A percentile compares a stretch with the other conserved stretches of the same genome.
phyloP scores from a whole-genome alignment of 495 filamentous ascomycete species.

The Aspergillus baeticus region DNA sequence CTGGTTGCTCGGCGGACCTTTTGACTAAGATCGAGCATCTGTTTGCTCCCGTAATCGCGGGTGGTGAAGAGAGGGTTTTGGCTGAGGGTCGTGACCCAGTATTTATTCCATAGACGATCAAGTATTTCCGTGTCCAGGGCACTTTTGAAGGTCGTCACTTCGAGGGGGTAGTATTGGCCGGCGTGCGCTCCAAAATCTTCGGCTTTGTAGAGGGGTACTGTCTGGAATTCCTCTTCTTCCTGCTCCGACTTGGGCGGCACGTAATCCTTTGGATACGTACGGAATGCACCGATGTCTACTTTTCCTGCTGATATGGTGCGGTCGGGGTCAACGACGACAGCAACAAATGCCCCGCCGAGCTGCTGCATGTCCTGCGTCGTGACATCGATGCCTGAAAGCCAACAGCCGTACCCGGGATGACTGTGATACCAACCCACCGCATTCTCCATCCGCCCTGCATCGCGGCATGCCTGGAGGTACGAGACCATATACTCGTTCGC shows the following conservation, averaged over 20 bases:
- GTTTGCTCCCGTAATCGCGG: conserved; percentile 87
- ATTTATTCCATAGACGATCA: conserved; percentile 96
- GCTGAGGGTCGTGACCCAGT: conserved; percentile 98
- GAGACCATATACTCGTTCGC: conserved; percentile 96
- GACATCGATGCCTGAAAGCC: conserved; percentile 96
- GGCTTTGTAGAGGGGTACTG: conserved; percentile 86
- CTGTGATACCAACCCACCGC: conserved; percentile 98
- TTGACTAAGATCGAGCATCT: conserved; percentile 81
- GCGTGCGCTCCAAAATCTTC: conserved; percentile 96
- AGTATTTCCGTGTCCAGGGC: conserved; percentile 82
- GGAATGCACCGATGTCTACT: conserved; percentile 96
- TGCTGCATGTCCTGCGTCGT: conserved; percentile 83
- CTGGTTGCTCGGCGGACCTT: conserved; percentile 68
- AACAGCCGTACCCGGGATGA: conserved; percentile 98
- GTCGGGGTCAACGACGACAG: conserved; percentile 96
- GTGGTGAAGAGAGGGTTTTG: conserved; percentile 90
- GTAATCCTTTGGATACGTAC: conserved; percentile 82
- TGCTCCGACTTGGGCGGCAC: conserved; percentile 49
- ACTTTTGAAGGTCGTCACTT: conserved; percentile 91
- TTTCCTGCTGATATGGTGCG: conserved; percentile 92
- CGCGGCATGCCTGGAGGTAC: conserved; percentile 73
- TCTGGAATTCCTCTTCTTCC: conserved; percentile 50
- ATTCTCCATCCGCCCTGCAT: conserved; percentile 80
- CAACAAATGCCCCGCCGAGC: conserved; percentile 87
- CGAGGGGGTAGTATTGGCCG: conserved; percentile 83